Conservation (phyloP, 345 rosid species). For the Combretum micranthum region DNA sequence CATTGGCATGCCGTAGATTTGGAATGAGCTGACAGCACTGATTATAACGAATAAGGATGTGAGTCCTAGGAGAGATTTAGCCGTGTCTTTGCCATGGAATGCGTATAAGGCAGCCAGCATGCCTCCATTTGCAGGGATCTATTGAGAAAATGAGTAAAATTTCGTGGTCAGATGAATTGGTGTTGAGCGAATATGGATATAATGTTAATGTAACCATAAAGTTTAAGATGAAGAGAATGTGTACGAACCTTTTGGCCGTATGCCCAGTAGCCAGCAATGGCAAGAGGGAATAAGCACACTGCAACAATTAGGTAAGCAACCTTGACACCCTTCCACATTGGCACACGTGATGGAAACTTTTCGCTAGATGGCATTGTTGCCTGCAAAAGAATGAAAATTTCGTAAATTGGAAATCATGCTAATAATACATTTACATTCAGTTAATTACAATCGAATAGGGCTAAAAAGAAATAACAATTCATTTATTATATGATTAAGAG, state of each 20-base stretch:
- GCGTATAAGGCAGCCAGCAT: slow-evolving; percentile 37
- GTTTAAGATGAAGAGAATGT: background rate
- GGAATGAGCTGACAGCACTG: slow-evolving; percentile 49
- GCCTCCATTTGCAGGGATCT: slow-evolving; percentile 57
- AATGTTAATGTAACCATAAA: too few relatives aligned
- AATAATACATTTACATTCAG: background rate
- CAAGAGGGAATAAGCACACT: slow-evolving; percentile 45
- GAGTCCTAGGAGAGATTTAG: slow-evolving; percentile 32
- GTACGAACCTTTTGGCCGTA: slow-evolving; percentile 41
- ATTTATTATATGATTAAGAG: too few relatives aligned
- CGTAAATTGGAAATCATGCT: background rate
- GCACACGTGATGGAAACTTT: slow-evolving; percentile 56
- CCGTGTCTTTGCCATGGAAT: slow-evolving; percentile 29
- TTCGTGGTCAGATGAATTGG: background rate
- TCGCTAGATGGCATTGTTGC: slow-evolving; percentile 73
- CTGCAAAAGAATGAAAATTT: slow-evolving; percentile 19
- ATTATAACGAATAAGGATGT: slow-evolving; percentile 45
- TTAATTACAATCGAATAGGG: too few relatives aligned
- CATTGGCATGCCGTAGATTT: slow-evolving; percentile 59
- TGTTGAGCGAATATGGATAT: too few relatives aligned
- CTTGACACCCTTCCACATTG: slow-evolving; percentile 69
- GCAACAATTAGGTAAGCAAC: slow-evolving; percentile 45
- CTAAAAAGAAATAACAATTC: too few relatives aligned
- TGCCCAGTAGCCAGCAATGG: slow-evolving; percentile 69
- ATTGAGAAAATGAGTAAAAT: background rate